Conservation (phyloP, 2,329 filamentous ascomycete genomes). For the Blastomyces parvus region DNA sequence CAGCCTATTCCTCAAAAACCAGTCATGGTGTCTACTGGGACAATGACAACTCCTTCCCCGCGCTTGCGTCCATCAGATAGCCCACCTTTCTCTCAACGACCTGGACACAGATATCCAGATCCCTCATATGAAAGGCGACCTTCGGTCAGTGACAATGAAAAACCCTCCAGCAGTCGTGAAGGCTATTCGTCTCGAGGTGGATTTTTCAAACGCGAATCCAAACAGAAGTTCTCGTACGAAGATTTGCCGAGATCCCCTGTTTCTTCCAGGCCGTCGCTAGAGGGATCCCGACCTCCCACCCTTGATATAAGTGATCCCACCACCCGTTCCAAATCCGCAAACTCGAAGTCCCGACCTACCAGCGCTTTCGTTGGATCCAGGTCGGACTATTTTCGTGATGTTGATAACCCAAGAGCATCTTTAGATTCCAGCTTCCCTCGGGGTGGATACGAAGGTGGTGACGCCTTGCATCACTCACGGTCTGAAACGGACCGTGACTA, state of each 20-base stretch:
- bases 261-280: conserved; percentile 59
- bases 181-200: conserved; percentile 4
- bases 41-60: conserved; percentile 58
- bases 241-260: conserved; percentile 46
- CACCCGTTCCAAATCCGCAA: conserved; percentile 53
- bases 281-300: conserved; percentile 55
- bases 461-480: conserved; percentile 26
- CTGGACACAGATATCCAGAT: conserved; percentile 48
- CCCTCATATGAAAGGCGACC: conserved; percentile 37
- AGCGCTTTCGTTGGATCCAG: conserved; percentile 79
- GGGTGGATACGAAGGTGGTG: conserved; percentile 29
- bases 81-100: conserved; percentile 25
- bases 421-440: conserved; percentile 24
- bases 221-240: conserved; percentile 42
- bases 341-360: conserved; percentile 59
- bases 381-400: conserved; percentile 71
- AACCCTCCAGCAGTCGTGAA: conserved; percentile 10
- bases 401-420: conserved; percentile 49
- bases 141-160: conserved; percentile 28
- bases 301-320: conserved; percentile 51
- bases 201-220: conserved; percentile 23
- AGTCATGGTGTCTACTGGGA: conserved; percentile 60
- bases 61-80: conserved; percentile 29
- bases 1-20: conserved; percentile 42
- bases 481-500: conserved; percentile 28